phyloP scores from a whole-genome alignment of 352 stramenopile species.

The Detonula confervacea region DNA sequence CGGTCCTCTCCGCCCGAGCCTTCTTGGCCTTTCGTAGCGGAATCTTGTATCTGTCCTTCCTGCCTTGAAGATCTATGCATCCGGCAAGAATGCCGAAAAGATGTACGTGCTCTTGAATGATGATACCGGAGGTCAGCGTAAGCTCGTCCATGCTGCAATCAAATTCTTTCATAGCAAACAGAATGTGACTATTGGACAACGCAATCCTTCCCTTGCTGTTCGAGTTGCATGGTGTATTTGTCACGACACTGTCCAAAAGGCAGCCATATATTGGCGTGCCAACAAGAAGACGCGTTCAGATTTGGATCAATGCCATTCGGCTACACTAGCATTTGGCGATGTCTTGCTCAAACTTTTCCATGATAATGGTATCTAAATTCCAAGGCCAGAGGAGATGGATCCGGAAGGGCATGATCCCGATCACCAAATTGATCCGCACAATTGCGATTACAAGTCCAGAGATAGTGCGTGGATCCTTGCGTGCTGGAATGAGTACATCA shows the following conservation, averaged over 20 bases:
- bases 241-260: not conserved
- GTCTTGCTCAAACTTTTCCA: not conserved
- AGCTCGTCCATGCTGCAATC: not conserved
- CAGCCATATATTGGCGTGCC: not conserved
- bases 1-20: not conserved
- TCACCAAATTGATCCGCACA: not conserved
- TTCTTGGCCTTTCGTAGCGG: slow-evolving; percentile 9
- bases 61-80: not conserved
- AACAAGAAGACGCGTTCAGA: not conserved
- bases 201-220: not conserved
- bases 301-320: not conserved
- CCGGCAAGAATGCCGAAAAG: slow-evolving; percentile 4
- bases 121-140: not conserved
- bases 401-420: slow-evolving; percentile 4
- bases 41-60: not conserved
- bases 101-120: slow-evolving; percentile 24
- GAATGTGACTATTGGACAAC: not conserved
- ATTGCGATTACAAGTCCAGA: not conserved
- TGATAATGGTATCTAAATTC: not conserved
- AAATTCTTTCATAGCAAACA: not conserved
- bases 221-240: not conserved
- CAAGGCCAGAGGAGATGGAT: slow-evolving; percentile 5
- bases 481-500: slow-evolving; percentile 5
- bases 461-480: not conserved
- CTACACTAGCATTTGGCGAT: not conserved